phyloP scores from a whole-genome alignment of 2,329 filamentous ascomycete genomes.

The Bisporella sp. region DNA sequence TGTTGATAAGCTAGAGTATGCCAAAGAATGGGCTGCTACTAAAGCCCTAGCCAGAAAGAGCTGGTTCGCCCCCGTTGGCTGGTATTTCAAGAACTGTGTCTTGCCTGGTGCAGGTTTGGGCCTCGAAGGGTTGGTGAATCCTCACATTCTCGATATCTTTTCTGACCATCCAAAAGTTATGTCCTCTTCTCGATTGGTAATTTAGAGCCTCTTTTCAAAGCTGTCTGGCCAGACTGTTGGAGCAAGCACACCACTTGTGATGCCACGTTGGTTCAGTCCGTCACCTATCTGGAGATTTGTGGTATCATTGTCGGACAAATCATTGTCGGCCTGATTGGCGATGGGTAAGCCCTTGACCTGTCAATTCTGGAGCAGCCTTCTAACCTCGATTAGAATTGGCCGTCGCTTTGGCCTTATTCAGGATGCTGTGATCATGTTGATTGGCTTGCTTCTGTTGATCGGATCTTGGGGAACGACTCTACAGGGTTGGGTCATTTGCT shows the following conservation, averaged over 20 bases:
- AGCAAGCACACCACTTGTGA: slow-evolving; percentile 56
- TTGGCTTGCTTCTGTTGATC: slow-evolving; percentile 86
- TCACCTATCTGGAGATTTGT: slow-evolving; percentile 87
- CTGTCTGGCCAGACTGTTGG: slow-evolving; percentile 78
- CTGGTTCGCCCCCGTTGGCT: slow-evolving; percentile 73
- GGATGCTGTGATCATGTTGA: slow-evolving; percentile 88
- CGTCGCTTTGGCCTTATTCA: slow-evolving; percentile 94
- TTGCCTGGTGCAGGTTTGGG: slow-evolving; percentile 88
- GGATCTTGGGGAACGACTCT: slow-evolving; percentile 81
- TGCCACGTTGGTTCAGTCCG: slow-evolving; percentile 71
- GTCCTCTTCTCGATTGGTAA: slow-evolving; percentile 97
- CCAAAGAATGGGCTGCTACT: slow-evolving; percentile 58
- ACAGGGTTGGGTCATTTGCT: slow-evolving; percentile 96
- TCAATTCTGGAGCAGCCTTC: slow-evolving; percentile 1
- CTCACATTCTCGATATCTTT: background rate
- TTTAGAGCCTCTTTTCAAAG: slow-evolving; percentile 71
- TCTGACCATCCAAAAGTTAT: slow-evolving; percentile 48
- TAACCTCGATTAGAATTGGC: slow-evolving; percentile 56
- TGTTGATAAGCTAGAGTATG: slow-evolving; percentile 65
- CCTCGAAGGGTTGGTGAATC: slow-evolving; percentile 61
- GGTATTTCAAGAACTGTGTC: slow-evolving; percentile 86
- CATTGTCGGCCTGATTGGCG: slow-evolving; percentile 72
- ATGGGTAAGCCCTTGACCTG: slow-evolving; percentile 42
- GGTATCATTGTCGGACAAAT: slow-evolving; percentile 95
- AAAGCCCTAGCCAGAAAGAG: slow-evolving; percentile 80